phyloP scores from a whole-genome alignment of 495 filamentous ascomycete species.

The Neurospora sp. region DNA sequence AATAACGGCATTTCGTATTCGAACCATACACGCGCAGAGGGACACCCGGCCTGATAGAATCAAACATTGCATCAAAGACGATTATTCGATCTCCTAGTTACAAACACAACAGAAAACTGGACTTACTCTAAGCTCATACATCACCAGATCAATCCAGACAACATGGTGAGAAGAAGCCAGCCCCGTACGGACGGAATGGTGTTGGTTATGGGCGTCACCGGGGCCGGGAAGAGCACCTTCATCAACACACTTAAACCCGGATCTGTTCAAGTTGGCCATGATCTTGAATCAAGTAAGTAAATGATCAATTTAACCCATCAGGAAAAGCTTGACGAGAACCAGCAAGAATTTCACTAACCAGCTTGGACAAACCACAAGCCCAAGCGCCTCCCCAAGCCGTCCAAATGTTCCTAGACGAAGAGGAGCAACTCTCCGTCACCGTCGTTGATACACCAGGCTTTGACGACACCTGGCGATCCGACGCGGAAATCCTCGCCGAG shows the following conservation, averaged over 20 bases:
- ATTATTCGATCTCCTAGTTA: neutral
- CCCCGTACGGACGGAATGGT: neutral
- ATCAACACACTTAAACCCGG: neutral
- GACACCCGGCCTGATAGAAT: neutral
- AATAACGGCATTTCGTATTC: too few relatives aligned
- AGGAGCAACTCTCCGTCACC: conserved; percentile 7
- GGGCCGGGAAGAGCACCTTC: neutral
- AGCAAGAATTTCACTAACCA: neutral
- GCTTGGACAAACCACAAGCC: neutral
- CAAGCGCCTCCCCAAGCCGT: neutral
- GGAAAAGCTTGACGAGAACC: too few relatives aligned
- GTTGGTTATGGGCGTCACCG: neutral
- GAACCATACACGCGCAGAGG: neutral
- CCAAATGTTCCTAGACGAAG: neutral
- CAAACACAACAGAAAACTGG: neutral
- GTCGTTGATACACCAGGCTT: conserved; percentile 45
- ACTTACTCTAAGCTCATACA: neutral
- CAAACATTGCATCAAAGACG: neutral
- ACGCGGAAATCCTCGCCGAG: conserved; percentile 29
- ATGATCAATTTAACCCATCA: too few relatives aligned
- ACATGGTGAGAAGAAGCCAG: neutral
- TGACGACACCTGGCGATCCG: conserved; percentile 35
- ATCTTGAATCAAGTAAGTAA: neutral
- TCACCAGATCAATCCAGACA: neutral
- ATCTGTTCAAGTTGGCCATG: neutral